Percentiles rank a stretch among this genome's conserved stretches.
Evolutionary conservation across 2,329 filamentous ascomycete species (phyloP).

Genomic region (Thermothelomyces thermophilus): DNA sequence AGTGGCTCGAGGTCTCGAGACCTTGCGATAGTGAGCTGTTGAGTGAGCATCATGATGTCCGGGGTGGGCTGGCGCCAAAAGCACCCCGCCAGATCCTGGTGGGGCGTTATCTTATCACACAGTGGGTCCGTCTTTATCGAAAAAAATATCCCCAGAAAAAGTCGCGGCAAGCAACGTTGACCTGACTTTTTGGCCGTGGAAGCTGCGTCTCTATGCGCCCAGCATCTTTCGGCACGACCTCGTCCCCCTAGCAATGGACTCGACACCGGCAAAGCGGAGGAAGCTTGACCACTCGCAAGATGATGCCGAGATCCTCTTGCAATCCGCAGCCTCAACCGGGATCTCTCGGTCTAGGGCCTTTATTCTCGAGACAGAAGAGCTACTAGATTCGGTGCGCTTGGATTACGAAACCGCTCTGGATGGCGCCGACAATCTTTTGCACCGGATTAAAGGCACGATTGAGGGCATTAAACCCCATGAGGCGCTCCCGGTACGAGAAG

Average conservation of each 20-base stretch:
- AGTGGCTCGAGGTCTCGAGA: too few relatives aligned
- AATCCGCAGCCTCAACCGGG: conserved; percentile 28
- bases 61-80: neutral
- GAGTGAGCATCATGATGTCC: too few relatives aligned
- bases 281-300: conserved; percentile 29
- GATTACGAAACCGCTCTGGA: conserved; percentile 45
- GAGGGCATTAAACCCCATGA: conserved; percentile 46
- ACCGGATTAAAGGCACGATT: conserved; percentile 46
- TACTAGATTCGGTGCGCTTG: conserved; percentile 48
- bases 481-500: conserved; percentile 40
- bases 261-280: conserved; percentile 30
- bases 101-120: conserved; percentile 18
- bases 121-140: conserved; percentile 12
- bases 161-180: conserved; percentile 5
- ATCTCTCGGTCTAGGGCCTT: conserved; percentile 44
- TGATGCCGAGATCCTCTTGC: conserved; percentile 21
- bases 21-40: too few relatives aligned
- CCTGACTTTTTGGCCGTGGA: neutral
- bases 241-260: conserved; percentile 26
- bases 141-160: conserved; percentile 15
- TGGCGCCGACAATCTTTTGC: conserved; percentile 43
- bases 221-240: neutral
- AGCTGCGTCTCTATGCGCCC: neutral
- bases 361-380: conserved; percentile 53
- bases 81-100: conserved; percentile 15